Evolutionary conservation across 1,284 basidiomycete species (phyloP), one percentile per base, ranked within the genome.

Genomic region (Puccinia hordei): DNA sequence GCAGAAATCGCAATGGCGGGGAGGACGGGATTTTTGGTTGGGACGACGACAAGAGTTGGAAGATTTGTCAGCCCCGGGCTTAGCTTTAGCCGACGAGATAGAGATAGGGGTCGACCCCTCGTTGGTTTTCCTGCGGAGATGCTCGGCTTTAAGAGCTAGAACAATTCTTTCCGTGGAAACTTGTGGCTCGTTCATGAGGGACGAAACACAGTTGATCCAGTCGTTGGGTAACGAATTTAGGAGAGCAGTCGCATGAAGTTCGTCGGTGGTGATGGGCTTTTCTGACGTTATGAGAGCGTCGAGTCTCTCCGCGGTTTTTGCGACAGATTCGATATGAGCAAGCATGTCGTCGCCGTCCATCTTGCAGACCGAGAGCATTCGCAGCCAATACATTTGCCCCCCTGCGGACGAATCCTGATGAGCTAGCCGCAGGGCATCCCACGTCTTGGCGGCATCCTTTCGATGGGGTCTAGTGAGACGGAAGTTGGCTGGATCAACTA

Each of bases 321-420:
- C n/a, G 0, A 41, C 35, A 10, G 51, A 22, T 1, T 35, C 5
- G 17, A 53, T n/a, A 51, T 72, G 69, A 3, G 38, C 9, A 17
- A 44, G n/a, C 2, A 73, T 57, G 51, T 73, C 51, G 12, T 55
- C 27, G 27, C 38, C 71, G 9, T 73, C 51, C 49, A 73, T 27
- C 33, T 27, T 15, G 3, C 51, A 6, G 6, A 35, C 4, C 12
- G 57, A 2, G 24, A 73, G 71, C 57, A 57, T 53, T 22, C 44
- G 51, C 10, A 73, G 44, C 30, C 30, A 59, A 35, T 55, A 59
- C 24, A 73, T 24, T 24, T 19, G 71, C n/a, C n/a, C n/a, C n/a
- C n/a, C n/a, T n/a, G n/a, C n/a, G n/a, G n/a, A n/a, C n/a, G n/a
- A n/a, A n/a, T 73, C 71, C 35, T 73, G 49, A 33, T 73, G 71